Evolutionary conservation across 805 yeast species (phyloP), one percentile per base, ranked within the genome.

Genomic region (Metschnikowia vanudenii): DNA sequence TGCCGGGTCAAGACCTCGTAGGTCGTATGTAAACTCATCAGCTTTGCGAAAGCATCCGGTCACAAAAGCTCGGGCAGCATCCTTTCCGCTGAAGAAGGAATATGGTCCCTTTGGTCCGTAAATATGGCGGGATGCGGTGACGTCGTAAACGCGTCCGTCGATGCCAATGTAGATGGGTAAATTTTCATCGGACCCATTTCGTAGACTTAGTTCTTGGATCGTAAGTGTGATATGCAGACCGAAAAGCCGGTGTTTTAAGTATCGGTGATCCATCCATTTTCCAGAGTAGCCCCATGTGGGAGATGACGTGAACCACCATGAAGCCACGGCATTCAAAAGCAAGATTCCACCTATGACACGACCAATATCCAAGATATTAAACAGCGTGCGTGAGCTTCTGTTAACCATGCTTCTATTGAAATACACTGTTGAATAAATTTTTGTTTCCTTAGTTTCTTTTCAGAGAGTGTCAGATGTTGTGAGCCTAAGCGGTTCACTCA

Each of bases 101-200:
- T 85, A 85, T 0, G 79, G 57, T 0, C 85, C 85, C 0, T 70
- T 64, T 0, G 82, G 82, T 0, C 85, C 86, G 59, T 85, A 85
- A 2, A 81, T 64, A 5, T 59, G 65, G 1, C 72, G 64, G 11
- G 76, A 66, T 0, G 73, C 62, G 1, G 80, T 65, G 7, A 85
- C 94, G 57, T 85, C 92, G 56, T 70, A 85, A 0, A 85, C 83
- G 12, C 67, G 69, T 0, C 87, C 87, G 54, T 81, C 67, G 3
- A 85, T 61, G 0, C 79, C 86, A 3, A 86, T 52, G 52, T 79
- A 81, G 1, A 85, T 73, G 0, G 88, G 88, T 7, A 70, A 55
- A 0, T 40, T 37, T 0, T 70, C 57, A 52, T 79, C 72, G 0
- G 69, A 36, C 0, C 91, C 91, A 54, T 79, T 65, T 57, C 68